Evolutionary conservation across 164 flowering plant genomes (phyloP), one percentile per base, ranked within the genome.

Genomic region (Nymphaea thermarum): DNA sequence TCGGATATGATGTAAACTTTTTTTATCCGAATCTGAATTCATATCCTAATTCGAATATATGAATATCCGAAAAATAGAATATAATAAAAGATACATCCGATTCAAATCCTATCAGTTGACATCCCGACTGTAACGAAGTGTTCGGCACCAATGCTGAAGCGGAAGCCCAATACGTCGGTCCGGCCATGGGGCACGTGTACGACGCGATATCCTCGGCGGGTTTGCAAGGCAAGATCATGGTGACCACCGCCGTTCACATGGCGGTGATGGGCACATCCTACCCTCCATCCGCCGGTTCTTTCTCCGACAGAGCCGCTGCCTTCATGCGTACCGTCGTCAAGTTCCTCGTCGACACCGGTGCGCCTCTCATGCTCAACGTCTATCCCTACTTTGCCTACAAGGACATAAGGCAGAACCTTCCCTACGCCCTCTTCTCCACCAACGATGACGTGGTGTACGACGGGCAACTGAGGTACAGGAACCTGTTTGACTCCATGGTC

Each of bases 121-220:
- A n/a, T n/a, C n/a, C n/a, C n/a, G n/a, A n/a, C n/a, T n/a, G n/a
- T 4, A 84, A 84, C 45, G 85, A 82, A 68, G 82, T 80, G 4
- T 72, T 71, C 15, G 84, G 80, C 4, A 53, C 65, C 43, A 7
- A 6, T 7, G 1, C 43, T 43, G 82, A 74, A 0, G 36, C 36
- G 36, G 36, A 25, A 0, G 36, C 36, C 36, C 64, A 64, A 4
- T 79, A 62, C 25, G 71, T 84, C 5, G 74, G 81, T 44, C 86
- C 77, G 0, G 86, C 86, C 44, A 76, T 83, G 78, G 25, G 3
- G 62, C 74, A 78, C 44, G 60, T 83, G 4, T 47, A 67, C 2
- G 71, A 47, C 15, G 72, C 68, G n/a, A 65, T 70, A 25, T 6
- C 43, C 5, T 43, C 59, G 2, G 68, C 64, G 1, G 68, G 72